Percentiles rank a stretch among this genome's conserved stretches.
Evolutionary conservation across 1,284 basidiomycete genomes (phyloP).

Genomic region (Moesziomyces globuligerus): DNA sequence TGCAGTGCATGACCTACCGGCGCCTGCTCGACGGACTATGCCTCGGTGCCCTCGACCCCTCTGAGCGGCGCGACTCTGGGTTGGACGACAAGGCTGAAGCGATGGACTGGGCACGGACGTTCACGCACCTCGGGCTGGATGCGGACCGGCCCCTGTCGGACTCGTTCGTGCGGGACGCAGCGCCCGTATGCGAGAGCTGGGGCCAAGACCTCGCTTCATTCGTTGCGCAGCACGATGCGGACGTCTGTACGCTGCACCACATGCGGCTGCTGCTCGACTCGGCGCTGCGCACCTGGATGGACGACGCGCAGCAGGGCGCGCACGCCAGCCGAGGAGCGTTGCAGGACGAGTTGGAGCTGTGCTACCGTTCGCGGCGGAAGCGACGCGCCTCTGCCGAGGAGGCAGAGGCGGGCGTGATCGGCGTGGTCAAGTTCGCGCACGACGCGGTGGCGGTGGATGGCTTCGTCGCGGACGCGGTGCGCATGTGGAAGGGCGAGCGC

Average conservation of each 20-base stretch:
- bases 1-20: slow-evolving; percentile 64
- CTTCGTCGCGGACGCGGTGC: slow-evolving; percentile 39
- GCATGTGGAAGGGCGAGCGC: slow-evolving; percentile 50
- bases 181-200: slow-evolving; percentile 36
- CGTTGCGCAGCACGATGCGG: slow-evolving; percentile 7
- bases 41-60: slow-evolving; percentile 21
- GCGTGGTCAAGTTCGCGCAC: slow-evolving; percentile 39
- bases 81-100: slow-evolving; percentile 40
- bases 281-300: slow-evolving; percentile 15
- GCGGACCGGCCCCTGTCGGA: slow-evolving; percentile 24
- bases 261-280: slow-evolving; percentile 28
- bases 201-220: slow-evolving; percentile 15
- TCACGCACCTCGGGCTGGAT: slow-evolving; percentile 29
- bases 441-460: slow-evolving; percentile 23
- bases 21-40: slow-evolving; percentile 51
- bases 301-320: slow-evolving; percentile 13
- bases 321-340: background rate
- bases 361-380: slow-evolving; percentile 23
- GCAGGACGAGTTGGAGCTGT: slow-evolving; percentile 15
- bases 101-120: slow-evolving; percentile 26
- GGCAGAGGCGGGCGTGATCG: slow-evolving; percentile 22
- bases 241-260: slow-evolving; percentile 37
- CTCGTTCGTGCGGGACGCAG: slow-evolving; percentile 39
- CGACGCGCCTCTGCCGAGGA: background rate
- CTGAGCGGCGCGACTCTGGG: background rate